Base-by-base conservation (phyloP, 805 yeast genomes). In the Priceomyces fermenticarens region DNA sequence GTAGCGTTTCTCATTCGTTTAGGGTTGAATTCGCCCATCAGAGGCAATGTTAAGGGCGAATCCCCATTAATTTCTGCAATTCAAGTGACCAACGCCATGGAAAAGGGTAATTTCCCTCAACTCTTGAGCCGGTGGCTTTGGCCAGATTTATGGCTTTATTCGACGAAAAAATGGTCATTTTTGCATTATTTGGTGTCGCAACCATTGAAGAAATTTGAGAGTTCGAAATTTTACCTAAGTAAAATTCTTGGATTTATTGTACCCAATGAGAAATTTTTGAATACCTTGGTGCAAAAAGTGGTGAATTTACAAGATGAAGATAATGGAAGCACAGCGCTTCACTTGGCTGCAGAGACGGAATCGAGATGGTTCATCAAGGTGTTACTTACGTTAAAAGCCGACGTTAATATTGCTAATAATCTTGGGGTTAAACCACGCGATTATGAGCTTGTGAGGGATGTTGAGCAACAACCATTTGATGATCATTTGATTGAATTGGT, bases 391-490 rank as follows among this genome's bases (percentile, higher is more conserved):
- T 55, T 70, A 14, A 56, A 55, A 12, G 73, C 74, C 0, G 68
- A 90, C 56, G 79, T 86, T 4, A 72, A 73, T 27, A 73, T 88
- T 36, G 78, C 88, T 4, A 93, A 93, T 58, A 84, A 86, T 38
- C 85, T 91, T 3, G 97, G 97, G 0, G 73, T 91, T 27, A 79
- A 85, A 45, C 96, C 98, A 3, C 65, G 73, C 10, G 98, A 93
- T 63, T 91, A 86, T 63, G 96, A 95, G 34, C 80, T 85, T 40
- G 78, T 73, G 34, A 64, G 77, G 35, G 72, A 69, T 35, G 54
- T 58, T 10, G 47, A 42, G 15, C 44, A 42, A 10, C 31, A 39
- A 31, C 56, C 50, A 35, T 38, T 23, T 29, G 52, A 52, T 28
- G 63, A 59, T 13, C 65, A 60, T 31, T 45, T 67, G 11, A 46